phyloP scores from a whole-genome alignment of 1,284 basidiomycete genomes.

The Fistulina hepatica region DNA sequence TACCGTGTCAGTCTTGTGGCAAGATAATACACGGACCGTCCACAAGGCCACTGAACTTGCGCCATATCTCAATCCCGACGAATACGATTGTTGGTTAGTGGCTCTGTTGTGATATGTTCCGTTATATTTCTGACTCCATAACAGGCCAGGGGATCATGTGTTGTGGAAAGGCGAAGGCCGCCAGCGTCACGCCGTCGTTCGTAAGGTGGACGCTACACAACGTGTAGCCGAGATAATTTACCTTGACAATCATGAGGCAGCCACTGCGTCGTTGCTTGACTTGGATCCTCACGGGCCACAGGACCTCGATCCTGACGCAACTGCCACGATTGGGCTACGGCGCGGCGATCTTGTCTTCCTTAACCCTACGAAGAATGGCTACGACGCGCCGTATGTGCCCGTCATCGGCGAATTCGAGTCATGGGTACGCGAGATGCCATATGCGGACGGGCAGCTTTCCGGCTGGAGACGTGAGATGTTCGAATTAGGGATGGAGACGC shows the following conservation, averaged over 20 bases:
- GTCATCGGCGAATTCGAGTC: conserved; percentile 70
- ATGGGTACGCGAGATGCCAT: conserved; percentile 58
- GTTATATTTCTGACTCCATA: conserved; percentile 10
- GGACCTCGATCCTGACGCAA: not conserved
- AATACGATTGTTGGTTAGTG: conserved; percentile 74
- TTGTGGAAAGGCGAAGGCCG: conserved; percentile 73
- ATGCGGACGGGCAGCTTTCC: conserved; percentile 37
- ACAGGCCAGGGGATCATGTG: conserved; percentile 85
- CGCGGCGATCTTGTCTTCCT: conserved; percentile 81
- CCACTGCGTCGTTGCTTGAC: conserved; percentile 77
- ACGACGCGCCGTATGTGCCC: conserved; percentile 52
- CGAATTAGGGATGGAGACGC: conserved; percentile 45
- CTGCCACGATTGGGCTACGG: conserved; percentile 55
- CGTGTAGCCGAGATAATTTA: conserved; percentile 59
- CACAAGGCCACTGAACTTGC: conserved; percentile 57
- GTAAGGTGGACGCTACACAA: conserved; percentile 63
- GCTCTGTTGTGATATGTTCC: conserved; percentile 1
- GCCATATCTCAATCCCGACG: conserved; percentile 75
- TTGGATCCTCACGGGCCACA: conserved; percentile 80
- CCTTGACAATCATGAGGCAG: conserved; percentile 39
- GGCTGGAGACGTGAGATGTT: conserved; percentile 66
- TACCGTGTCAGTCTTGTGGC: conserved; percentile 73
- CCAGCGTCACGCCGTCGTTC: conserved; percentile 64
- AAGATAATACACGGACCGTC: conserved; percentile 64
- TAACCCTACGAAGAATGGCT: conserved; percentile 63